These are phyloP conservation scores for Diospyros lotus DNA, from an alignment of 148 eudicot species.

Conservation along the genomic window DNA sequence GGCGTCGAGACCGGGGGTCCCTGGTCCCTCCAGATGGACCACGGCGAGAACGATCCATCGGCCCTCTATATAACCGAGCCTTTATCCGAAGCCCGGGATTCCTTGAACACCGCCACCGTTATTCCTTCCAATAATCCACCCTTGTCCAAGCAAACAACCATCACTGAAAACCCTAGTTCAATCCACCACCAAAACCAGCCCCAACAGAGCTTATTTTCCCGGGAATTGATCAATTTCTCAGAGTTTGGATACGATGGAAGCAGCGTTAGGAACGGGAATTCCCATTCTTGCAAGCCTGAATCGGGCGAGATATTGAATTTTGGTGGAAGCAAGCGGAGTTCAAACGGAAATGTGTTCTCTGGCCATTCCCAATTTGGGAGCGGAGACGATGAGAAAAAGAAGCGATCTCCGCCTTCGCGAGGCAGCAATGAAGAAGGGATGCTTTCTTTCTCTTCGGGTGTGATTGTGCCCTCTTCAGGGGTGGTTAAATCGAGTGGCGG, in stretches of 20 bases:
- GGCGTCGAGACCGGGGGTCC: constrained; percentile 11
- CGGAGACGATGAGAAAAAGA: constrained; percentile 54
- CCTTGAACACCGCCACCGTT: not conserved
- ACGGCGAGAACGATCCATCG: constrained; percentile 61
- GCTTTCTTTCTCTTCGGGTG: constrained; percentile 70
- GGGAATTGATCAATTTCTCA: constrained; percentile 55
- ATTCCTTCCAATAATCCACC: constrained; percentile 11
- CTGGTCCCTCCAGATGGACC: constrained; percentile 13
- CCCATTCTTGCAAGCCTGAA: constrained; percentile 48
- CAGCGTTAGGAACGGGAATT: constrained; percentile 28
- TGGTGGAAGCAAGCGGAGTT: constrained; percentile 46
- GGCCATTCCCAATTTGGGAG: constrained; percentile 33
- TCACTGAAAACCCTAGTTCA: constrained; percentile 27
- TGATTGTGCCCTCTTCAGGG: constrained; percentile 45
- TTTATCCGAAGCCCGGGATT: constrained; percentile 18
- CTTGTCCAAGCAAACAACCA: constrained; percentile 17
- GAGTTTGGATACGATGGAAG: constrained; percentile 40
- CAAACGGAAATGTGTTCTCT: constrained; percentile 22
- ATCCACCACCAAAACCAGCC: constrained; percentile 18
- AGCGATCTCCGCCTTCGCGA: constrained; percentile 50
- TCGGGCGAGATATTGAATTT: constrained; percentile 66
- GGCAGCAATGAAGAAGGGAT: constrained; percentile 76
- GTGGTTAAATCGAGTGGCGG: constrained; percentile 33
- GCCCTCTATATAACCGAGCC: constrained; percentile 72
- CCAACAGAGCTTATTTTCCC: constrained; percentile 24